Percentiles rank a stretch among this genome's conserved stretches.
phyloP scores from a whole-genome alignment of 2,329 filamentous ascomycete species.

The Venturia effusa region DNA sequence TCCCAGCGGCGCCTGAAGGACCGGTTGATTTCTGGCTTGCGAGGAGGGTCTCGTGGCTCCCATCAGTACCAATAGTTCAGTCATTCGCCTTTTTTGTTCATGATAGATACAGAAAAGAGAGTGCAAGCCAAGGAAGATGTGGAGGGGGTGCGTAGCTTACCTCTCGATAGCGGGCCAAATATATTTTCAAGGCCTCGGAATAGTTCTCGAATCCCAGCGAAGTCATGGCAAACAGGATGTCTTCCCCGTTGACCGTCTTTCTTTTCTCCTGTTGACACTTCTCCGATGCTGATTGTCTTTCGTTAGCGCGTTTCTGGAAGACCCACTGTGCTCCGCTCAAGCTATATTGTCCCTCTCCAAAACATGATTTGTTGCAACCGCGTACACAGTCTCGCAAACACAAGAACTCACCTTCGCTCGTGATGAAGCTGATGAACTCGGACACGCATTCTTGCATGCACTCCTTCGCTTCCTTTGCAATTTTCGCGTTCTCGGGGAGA shows the following conservation, averaged over 20 bases:
- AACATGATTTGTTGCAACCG: neutral
- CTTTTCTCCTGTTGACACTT: conserved; percentile 99
- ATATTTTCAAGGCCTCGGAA: conserved; percentile 94
- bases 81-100: conserved; percentile 26
- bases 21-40: conserved; percentile 49
- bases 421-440: conserved; percentile 99
- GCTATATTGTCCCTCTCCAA: neutral
- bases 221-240: conserved; percentile 98
- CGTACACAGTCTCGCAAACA: conserved; percentile 4
- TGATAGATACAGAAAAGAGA: conserved; percentile 17
- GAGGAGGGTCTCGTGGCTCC: conserved; percentile 62
- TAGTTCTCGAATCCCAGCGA: conserved; percentile 99
- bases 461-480: conserved; percentile 97
- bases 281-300: conserved; percentile 63
- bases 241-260: conserved; percentile 97
- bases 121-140: conserved; percentile 10
- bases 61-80: conserved; percentile 41
- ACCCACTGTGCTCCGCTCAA: conserved; percentile 2
- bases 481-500: conserved; percentile 95
- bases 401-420: conserved; percentile 73
- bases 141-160: conserved; percentile 48
- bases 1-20: conserved; percentile 15
- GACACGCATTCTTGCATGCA: conserved; percentile 99
- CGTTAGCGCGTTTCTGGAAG: conserved; percentile 2
- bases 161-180: conserved; percentile 94